phyloP scores from a whole-genome alignment of 2,329 filamentous ascomycete species.

The Trichoderma arundinaceum region DNA sequence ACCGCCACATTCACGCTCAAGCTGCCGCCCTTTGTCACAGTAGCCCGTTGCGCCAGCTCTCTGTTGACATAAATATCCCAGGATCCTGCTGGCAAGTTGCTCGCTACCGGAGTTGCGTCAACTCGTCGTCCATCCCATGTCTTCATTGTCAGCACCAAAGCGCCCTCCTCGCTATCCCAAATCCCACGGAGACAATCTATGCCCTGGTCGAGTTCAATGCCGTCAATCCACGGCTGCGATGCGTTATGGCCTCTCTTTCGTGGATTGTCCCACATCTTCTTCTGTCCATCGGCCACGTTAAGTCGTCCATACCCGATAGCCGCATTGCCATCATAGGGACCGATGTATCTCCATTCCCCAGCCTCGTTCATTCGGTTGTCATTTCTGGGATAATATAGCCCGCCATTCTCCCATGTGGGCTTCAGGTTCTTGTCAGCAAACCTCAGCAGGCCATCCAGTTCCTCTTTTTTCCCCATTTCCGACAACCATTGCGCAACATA shows the following conservation, averaged over 20 bases:
- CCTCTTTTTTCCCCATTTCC: constrained; percentile 38
- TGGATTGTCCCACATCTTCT: constrained; percentile 44
- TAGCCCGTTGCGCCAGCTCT: background rate
- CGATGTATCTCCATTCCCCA: constrained; percentile 39
- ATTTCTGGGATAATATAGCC: constrained; percentile 44
- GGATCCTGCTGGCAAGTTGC: constrained; percentile 19
- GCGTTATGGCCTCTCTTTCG: constrained; percentile 37
- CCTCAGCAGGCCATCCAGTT: constrained; percentile 37
- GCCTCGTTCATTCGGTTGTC: constrained; percentile 37
- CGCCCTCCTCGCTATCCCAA: constrained; percentile 24
- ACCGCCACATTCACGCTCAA: constrained; percentile 1
- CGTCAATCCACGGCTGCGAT: constrained; percentile 29
- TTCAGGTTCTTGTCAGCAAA: constrained; percentile 40
- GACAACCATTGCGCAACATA: constrained; percentile 44
- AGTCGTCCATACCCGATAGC: constrained; percentile 45
- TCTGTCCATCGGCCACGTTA: constrained; percentile 46
- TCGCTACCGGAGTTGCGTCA: constrained; percentile 9
- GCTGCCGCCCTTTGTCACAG: background rate
- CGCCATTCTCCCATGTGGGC: constrained; percentile 45
- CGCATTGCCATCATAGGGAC: constrained; percentile 46
- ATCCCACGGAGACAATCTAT: constrained; percentile 27
- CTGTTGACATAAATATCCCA: constrained; percentile 26
- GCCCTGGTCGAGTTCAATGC: constrained; percentile 16
- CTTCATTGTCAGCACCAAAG: constrained; percentile 26
- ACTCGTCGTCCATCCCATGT: constrained; percentile 21